phyloP scores from a whole-genome alignment of 2,329 filamentous ascomycete species.

The Chaetomium globosum region DNA sequence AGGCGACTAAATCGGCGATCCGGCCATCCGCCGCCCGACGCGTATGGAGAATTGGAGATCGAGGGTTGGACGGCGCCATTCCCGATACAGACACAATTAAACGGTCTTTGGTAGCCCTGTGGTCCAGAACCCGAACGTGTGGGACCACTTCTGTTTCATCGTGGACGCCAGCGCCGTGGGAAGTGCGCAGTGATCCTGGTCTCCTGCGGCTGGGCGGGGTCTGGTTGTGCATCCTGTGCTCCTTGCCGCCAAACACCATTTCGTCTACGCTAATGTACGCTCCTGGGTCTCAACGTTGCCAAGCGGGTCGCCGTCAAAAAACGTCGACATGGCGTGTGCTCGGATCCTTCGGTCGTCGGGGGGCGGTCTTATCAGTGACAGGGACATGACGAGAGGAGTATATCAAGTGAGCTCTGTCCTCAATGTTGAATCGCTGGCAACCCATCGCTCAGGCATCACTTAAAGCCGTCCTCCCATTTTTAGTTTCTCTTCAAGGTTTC shows the following conservation, averaged over 20 bases:
- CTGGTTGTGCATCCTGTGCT: slow-evolving; percentile 18
- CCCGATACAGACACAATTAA: slow-evolving; percentile 15
- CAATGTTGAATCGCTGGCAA: neutral
- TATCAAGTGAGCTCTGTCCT: neutral
- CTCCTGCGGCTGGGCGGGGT: slow-evolving; percentile 12
- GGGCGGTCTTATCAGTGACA: neutral
- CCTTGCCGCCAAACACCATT: slow-evolving; percentile 24
- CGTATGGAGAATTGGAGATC: neutral
- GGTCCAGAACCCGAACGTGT: slow-evolving; percentile 29
- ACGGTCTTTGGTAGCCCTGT: slow-evolving; percentile 11
- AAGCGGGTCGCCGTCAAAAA: slow-evolving; percentile 13
- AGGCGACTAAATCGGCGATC: too few species aligned
- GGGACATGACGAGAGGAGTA: neutral
- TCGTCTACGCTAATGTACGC: slow-evolving; percentile 7
- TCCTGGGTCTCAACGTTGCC: slow-evolving; percentile 11
- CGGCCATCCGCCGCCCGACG: too few species aligned
- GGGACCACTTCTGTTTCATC: slow-evolving; percentile 27
- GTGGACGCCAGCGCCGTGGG: slow-evolving; percentile 3
- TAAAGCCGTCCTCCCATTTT: neutral
- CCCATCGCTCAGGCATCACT: neutral
- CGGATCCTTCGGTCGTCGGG: slow-evolving; percentile 1
- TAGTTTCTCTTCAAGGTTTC: neutral
- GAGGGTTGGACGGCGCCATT: slow-evolving; percentile 11
- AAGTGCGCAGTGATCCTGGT: slow-evolving; percentile 13
- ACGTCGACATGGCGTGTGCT: neutral